Evolutionary conservation across 495 filamentous ascomycete species (phyloP).

Genomic region (Bacidia rubella): DNA sequence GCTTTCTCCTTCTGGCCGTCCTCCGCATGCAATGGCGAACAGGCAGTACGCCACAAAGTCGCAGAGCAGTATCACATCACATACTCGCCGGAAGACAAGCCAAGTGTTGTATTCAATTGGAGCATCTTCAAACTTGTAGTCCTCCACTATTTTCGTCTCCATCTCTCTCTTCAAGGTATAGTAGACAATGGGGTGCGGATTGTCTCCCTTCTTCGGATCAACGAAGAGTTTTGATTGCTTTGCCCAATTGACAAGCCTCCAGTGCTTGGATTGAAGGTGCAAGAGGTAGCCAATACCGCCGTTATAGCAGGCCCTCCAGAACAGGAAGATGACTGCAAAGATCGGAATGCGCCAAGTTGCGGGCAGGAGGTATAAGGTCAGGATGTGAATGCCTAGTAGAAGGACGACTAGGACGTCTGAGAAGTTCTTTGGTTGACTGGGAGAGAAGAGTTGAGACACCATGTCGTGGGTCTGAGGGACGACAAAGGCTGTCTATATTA

Average conservation of each 20-base stretch:
- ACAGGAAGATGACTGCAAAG: constrained; percentile 70
- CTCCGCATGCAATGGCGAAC: constrained; percentile 82
- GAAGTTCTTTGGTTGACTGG: constrained; percentile 88
- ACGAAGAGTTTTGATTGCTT: constrained; percentile 75
- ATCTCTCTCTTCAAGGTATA: constrained; percentile 71
- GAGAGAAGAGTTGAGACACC: constrained; percentile 92
- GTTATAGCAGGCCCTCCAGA: constrained; percentile 90
- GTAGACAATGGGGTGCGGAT: constrained; percentile 70
- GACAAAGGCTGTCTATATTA: constrained; percentile 58
- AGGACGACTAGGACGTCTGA: constrained; percentile 72
- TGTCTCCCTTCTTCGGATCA: constrained; percentile 61
- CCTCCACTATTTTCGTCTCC: constrained; percentile 83
- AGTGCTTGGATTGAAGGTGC: constrained; percentile 77
- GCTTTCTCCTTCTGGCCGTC: constrained; percentile 57
- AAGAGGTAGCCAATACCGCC: constrained; percentile 84
- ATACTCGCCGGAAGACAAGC: constrained; percentile 87
- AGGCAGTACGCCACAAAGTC: constrained; percentile 94
- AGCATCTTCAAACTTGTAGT: constrained; percentile 86
- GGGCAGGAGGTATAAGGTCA: constrained; percentile 60
- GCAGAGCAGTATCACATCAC: constrained; percentile 95
- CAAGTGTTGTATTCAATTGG: constrained; percentile 98
- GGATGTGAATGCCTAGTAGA: constrained; percentile 61
- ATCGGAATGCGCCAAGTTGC: constrained; percentile 50
- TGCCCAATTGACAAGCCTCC: constrained; percentile 76
- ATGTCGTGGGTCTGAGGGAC: constrained; percentile 97